Percentiles rank a stretch among this genome's conserved stretches.
These are phyloP conservation scores for Yamadazyma mexicana DNA, from an alignment of 1,139 yeast genomes.

Conservation along the genomic window DNA sequence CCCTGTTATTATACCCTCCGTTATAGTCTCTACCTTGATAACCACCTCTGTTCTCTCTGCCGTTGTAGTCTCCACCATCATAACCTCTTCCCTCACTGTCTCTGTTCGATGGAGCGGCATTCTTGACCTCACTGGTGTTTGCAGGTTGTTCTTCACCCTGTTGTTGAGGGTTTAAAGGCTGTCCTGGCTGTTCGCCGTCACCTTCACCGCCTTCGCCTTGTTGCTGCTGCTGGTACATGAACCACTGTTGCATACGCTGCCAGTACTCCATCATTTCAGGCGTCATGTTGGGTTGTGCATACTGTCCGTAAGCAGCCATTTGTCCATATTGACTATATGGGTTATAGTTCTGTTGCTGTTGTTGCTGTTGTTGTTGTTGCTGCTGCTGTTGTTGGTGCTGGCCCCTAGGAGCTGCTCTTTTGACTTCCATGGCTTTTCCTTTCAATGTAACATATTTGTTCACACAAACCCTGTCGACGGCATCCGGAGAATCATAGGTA, in stretches of 20 bases:
- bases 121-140: conserved; percentile 11
- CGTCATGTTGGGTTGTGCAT: conserved; percentile 54
- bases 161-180: conserved; percentile 57
- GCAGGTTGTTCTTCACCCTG: conserved; percentile 31
- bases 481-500: conserved; percentile 93
- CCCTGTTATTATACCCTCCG: conserved; percentile 26
- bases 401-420: conserved; percentile 94
- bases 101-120: no score
- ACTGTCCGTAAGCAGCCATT: conserved; percentile 19
- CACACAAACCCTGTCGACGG: conserved; percentile 88
- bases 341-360: conserved; percentile 25
- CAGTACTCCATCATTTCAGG: conserved; percentile 91
- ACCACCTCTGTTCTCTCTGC: conserved; percentile 10
- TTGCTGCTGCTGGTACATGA: conserved; percentile 65
- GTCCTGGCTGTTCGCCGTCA: conserved; percentile 36
- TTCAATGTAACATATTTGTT: conserved; percentile 80
- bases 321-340: conserved; percentile 39
- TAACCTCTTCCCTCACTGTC: conserved; percentile 4
- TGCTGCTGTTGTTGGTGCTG: conserved; percentile 46
- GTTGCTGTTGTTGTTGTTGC: conserved; percentile 40
- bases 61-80: conserved; percentile 6
- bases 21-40: conserved; percentile 17
- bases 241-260: conserved; percentile 80
- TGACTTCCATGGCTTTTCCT: conserved; percentile 92
- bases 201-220: conserved; percentile 37